Conservation (phyloP, 176 grass and related monocot species). For the Juncus inflexus region DNA sequence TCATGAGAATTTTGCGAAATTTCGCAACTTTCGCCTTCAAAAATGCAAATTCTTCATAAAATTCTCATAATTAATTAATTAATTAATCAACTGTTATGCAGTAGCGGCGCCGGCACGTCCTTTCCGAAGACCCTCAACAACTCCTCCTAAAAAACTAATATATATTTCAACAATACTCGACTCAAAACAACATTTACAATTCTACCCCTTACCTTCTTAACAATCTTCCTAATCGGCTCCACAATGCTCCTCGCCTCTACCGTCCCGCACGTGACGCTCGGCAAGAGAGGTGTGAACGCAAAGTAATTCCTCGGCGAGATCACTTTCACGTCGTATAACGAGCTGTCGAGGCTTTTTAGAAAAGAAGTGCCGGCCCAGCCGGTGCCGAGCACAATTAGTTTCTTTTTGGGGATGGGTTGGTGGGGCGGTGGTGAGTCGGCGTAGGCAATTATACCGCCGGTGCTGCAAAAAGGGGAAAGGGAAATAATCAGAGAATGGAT, state of each 20-base stretch:
- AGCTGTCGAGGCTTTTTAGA: slow-evolving; percentile 69
- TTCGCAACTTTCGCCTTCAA: neutral
- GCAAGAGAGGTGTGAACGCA: slow-evolving; percentile 85
- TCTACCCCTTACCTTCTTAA: slow-evolving; percentile 60
- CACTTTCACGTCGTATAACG: slow-evolving; percentile 77
- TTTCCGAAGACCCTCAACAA: too few species aligned
- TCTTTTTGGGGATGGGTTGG: slow-evolving; percentile 53
- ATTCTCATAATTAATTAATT: neutral
- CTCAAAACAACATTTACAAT: slow-evolving; percentile 13
- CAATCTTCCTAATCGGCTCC: slow-evolving; percentile 64
- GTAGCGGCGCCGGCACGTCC: neutral
- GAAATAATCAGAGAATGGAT: too few species aligned
- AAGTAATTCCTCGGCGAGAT: slow-evolving; percentile 93
- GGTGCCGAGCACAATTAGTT: slow-evolving; percentile 86
- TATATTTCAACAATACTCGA: neutral
- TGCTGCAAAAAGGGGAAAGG: slow-evolving; percentile 39
- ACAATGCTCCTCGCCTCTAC: slow-evolving; percentile 87
- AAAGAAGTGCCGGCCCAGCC: slow-evolving; percentile 91
- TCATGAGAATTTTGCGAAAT: neutral
- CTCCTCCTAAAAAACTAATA: too few species aligned
- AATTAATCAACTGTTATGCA: slow-evolving; percentile 1
- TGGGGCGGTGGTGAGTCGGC: slow-evolving; percentile 44
- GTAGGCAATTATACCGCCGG: slow-evolving; percentile 77
- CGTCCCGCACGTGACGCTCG: slow-evolving; percentile 85
- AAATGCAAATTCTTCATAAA: neutral